These are phyloP conservation scores for Gliomastix tumulicola DNA, from an alignment of 2,329 filamentous ascomycete species.

Conservation along the genomic window DNA sequence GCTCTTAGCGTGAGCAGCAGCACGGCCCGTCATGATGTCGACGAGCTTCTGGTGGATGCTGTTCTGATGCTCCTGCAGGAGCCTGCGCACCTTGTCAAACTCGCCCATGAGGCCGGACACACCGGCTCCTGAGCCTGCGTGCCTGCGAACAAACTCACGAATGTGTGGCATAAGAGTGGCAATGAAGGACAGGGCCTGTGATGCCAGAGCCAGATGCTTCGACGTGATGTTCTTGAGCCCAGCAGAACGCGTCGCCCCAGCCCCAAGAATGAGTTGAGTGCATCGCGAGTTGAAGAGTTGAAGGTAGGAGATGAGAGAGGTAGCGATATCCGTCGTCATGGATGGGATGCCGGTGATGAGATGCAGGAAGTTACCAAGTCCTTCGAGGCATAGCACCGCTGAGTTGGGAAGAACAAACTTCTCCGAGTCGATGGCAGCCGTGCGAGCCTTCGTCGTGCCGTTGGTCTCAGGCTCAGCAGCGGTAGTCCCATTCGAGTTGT, in stretches of 20 bases:
- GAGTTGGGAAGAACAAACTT: slow-evolving; percentile 81
- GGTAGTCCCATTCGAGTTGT: slow-evolving; percentile 20
- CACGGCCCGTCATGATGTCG: slow-evolving; percentile 81
- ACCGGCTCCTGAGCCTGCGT: slow-evolving; percentile 47
- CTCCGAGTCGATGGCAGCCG: slow-evolving; percentile 76
- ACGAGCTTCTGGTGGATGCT: slow-evolving; percentile 90
- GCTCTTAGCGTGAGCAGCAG: slow-evolving; percentile 64
- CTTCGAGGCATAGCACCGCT: slow-evolving; percentile 71
- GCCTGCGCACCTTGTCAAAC: slow-evolving; percentile 79
- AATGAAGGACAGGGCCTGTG: slow-evolving; percentile 82
- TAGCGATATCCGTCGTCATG: slow-evolving; percentile 77
- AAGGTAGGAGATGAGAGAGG: slow-evolving; percentile 75
- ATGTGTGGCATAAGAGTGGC: slow-evolving; percentile 83
- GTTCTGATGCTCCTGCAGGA: slow-evolving; percentile 83
- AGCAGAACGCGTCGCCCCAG: slow-evolving; percentile 81
- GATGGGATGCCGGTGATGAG: slow-evolving; percentile 81
- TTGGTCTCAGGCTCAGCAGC: slow-evolving; percentile 34
- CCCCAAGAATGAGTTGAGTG: slow-evolving; percentile 92
- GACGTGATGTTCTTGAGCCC: slow-evolving; percentile 95
- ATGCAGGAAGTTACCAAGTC: slow-evolving; percentile 76
- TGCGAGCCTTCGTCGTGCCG: slow-evolving; percentile 50
- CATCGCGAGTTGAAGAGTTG: slow-evolving; percentile 93
- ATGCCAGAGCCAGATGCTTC: slow-evolving; percentile 86
- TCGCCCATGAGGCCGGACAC: slow-evolving; percentile 63
- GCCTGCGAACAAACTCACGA: slow-evolving; percentile 82